These are phyloP conservation scores for Gautieria morchelliformis DNA, from an alignment of 768 basidiomycete species.

Conservation along the genomic window DNA sequence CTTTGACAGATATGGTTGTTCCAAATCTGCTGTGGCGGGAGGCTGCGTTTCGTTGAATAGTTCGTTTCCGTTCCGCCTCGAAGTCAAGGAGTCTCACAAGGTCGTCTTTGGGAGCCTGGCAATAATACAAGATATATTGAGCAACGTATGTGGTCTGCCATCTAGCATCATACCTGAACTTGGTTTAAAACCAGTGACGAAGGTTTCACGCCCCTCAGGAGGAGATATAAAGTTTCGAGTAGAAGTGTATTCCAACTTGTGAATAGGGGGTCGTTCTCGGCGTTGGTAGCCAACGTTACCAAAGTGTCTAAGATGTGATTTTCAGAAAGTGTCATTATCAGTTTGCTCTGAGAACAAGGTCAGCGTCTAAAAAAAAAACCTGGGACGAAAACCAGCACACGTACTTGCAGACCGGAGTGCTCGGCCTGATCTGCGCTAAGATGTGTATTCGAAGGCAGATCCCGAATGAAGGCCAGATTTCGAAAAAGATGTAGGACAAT, in stretches of 20 bases:
- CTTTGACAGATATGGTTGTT: constrained; percentile 78
- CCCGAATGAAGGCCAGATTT: constrained; percentile 91
- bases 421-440: constrained; percentile 73
- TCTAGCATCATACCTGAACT: constrained; percentile 40
- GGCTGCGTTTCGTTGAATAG: constrained; percentile 42
- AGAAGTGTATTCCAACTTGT: constrained; percentile 82
- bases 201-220: constrained; percentile 76
- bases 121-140: background rate
- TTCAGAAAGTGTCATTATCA: constrained; percentile 61
- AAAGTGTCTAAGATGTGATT: constrained; percentile 70
- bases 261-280: constrained; percentile 66
- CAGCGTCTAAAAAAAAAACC: background rate
- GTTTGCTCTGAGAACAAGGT: constrained; percentile 35
- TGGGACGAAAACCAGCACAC: background rate
- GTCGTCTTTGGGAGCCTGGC: constrained; percentile 26
- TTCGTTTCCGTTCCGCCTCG: constrained; percentile 59
- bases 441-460: constrained; percentile 62
- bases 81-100: constrained; percentile 68
- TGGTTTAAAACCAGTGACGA: constrained; percentile 42
- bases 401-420: constrained; percentile 60
- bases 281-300: constrained; percentile 77
- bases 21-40: constrained; percentile 95
- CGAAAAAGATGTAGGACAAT: constrained; percentile 83
- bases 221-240: constrained; percentile 86
- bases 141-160: background rate